Base-by-base conservation (phyloP, 768 basidiomycete species). In the Phaeotremella fagi region DNA sequence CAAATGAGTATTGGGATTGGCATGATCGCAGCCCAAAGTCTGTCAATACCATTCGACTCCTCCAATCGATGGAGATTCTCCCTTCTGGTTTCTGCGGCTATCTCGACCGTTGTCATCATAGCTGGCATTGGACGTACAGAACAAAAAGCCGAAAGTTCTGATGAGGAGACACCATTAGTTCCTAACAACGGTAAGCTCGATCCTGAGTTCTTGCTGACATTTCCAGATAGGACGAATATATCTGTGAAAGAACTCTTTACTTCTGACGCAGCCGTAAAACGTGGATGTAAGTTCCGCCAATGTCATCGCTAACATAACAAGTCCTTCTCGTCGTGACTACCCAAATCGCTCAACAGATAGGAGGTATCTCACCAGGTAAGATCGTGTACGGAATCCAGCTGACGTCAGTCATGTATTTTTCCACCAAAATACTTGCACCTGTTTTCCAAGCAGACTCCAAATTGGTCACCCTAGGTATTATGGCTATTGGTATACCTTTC, bases 391-490 rank as follows among this genome's bases (percentile, higher is more conserved):
- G 15, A 14, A 25, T 24, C 47, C 37, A 20, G 33, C 6, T n/a
- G 3, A 37, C 27, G 50, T 26, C 68, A 85, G 90, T 92, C 18
- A 78, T 92, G 45, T 92, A 89, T 71, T 92, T 91, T 75, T 88
- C 86, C 75, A 90, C 88, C 61, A 82, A 84, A 48, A 94, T 92
- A 56, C 80, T 94, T 27, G 82, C 84, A 4, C 84, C 62, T 79
- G 86, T 15, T 77, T 92, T 54, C 86, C 88, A 22, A 78, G 85
- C n/a, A 68, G 83, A 54, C 27, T 88, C 86, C 0, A 82, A 86
- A 28, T 87, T 86, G 59, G 80, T 91, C 23, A 90, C 89, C 1
- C 71, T 91, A 1, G 85, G 82, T 18, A 85, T 91, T 45, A 85
- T 89, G 2, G 71, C 87, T 35, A 82, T 90, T 58, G 90, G 90